Evolutionary conservation across 2,329 filamentous ascomycete genomes (phyloP), one percentile per base, ranked within the genome.

Genomic region (Didymella arachidicola): DNA sequence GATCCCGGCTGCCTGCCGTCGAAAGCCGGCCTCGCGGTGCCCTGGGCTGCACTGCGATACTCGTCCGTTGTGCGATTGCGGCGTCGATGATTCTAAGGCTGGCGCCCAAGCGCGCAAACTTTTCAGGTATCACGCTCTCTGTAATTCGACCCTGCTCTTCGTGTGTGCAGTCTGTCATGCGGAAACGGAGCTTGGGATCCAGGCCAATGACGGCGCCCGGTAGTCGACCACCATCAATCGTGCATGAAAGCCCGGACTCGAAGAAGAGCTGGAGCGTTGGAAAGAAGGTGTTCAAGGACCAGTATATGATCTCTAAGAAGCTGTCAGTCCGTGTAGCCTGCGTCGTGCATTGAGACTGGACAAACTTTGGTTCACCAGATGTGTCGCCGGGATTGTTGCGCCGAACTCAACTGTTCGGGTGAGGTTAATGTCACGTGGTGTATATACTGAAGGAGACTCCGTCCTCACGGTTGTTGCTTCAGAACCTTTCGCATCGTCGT

Each of bases 221-320:
- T 14, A 66, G 60, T 11, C 46, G 46, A 10, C 59, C 51, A 10
- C 63, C 61, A 16, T 70, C 65, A 29, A 74, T 70, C 2, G 63
- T 69, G 53, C 66, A 71, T 0, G 70, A 71, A 8, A 60, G 61
- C 4, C 70, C 69, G 16, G 71, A 74, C 38, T 66, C 67, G 49
- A 73, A 73, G 56, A 72, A 73, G 18, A 73, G 56, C 51, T 73
- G 72, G 0, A 74, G 42, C n/a, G 63, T 62, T 1, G 71, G 64
- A 48, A 72, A 72, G 63, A 73, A 72, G 0, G 66, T 72, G 34
- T 71, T 70, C 59, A 73, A 46, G 7, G 57, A 65, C 70, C 69
- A 74, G 43, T 68, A 61, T 7, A 66, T 36, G 34, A 72, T 72
- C 22, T 55, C 70, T 73, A 39, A 2, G 5, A 7, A 11, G 11